A percentile compares a stretch with the other conserved stretches of the same genome.
Conservation (phyloP, 345 rosid species). For the Raphanus raphanistrum region DNA sequence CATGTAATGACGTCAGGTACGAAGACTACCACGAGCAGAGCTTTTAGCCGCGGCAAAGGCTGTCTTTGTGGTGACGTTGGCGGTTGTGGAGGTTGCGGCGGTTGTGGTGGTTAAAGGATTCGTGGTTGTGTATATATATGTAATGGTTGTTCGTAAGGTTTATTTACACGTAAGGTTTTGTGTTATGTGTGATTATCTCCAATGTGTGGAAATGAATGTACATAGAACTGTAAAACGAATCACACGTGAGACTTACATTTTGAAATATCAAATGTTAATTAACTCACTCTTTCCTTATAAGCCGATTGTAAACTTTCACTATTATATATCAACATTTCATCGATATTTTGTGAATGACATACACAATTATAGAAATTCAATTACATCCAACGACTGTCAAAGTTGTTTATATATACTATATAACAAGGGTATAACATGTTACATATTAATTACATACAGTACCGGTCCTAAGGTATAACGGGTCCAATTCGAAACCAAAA, state of each 20-base stretch:
- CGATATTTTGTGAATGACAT: neutral
- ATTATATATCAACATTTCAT: neutral
- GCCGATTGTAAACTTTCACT: neutral
- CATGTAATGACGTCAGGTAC: constrained; percentile 21
- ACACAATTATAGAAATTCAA: neutral
- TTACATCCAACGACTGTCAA: too few species aligned
- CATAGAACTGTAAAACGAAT: neutral
- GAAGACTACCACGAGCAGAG: constrained; percentile 24
- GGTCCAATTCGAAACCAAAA: too few species aligned
- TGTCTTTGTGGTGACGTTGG: constrained; percentile 20
- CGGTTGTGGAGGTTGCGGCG: constrained; percentile 21
- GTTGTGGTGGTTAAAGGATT: constrained; percentile 19
- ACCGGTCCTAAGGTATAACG: too few species aligned
- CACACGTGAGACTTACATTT: neutral
- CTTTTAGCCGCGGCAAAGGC: constrained; percentile 22
- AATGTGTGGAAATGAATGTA: neutral
- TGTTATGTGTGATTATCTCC: neutral
- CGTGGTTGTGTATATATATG: neutral
- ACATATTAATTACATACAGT: too few species aligned
- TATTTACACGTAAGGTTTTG: neutral
- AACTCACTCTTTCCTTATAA: neutral
- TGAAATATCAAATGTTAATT: neutral
- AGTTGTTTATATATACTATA: too few species aligned
- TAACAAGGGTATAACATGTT: too few species aligned
- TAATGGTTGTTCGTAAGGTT: neutral